Evolutionary conservation across 169 alveolate genomes (phyloP).

Genomic region (Plasmodium blacklocki): DNA sequence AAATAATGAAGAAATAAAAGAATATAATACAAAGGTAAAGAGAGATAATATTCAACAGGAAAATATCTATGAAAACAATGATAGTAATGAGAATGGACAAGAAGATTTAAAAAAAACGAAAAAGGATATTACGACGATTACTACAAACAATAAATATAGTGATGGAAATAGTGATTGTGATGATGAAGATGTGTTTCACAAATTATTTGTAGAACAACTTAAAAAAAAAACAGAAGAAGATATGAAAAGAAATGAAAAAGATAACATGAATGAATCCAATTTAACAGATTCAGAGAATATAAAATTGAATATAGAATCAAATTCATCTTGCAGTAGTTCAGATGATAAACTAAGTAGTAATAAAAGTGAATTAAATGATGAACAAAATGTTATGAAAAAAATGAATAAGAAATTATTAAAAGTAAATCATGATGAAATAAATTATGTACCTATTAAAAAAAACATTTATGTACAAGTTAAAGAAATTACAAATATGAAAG

Average conservation of each 20-base stretch:
- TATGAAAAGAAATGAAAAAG: slow-evolving; percentile 4
- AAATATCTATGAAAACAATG: background rate
- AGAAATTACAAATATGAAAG: slow-evolving; percentile 90
- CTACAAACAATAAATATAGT: background rate
- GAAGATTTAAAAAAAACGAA: background rate
- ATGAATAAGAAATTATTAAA: slow-evolving; percentile 87
- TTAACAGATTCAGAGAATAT: background rate
- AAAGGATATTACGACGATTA: no score
- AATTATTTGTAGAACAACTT: slow-evolving; percentile 6
- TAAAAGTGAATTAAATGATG: slow-evolving; percentile 75
- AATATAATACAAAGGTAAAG: background rate
- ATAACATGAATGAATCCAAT: background rate
- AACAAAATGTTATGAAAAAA: slow-evolving; percentile 65
- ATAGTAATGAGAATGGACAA: background rate
- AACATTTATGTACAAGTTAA: slow-evolving; percentile 90
- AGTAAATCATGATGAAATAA: slow-evolving; percentile 89
- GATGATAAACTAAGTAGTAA: slow-evolving; percentile 73
- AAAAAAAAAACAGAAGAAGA: slow-evolving; percentile 48
- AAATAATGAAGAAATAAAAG: background rate
- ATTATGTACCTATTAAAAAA: slow-evolving; percentile 90
- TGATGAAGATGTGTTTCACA: background rate
- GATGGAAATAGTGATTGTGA: background rate
- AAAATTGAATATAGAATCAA: background rate
- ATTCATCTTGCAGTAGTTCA: background rate
- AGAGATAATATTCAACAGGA: background rate